phyloP scores from a whole-genome alignment of 805 yeast genomes.

The Candida nonsorbophila region DNA sequence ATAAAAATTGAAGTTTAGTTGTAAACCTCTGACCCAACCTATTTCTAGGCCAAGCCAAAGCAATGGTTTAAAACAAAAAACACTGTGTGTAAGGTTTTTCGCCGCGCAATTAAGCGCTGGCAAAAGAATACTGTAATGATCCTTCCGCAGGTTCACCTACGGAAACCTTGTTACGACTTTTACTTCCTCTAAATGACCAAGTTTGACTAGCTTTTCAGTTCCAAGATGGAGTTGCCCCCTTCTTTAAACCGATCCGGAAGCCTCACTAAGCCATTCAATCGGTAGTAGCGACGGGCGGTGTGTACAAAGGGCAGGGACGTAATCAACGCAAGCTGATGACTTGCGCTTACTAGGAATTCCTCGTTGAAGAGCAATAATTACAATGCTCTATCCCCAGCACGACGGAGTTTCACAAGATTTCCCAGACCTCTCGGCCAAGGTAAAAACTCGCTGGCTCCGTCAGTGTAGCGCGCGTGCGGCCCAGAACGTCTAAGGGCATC shows the following conservation, averaged over 20 bases:
- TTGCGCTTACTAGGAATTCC: conserved; percentile 44
- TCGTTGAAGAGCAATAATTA: conserved; percentile 37
- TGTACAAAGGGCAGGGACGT: conserved; percentile 44
- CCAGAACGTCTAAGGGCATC: conserved; percentile 45
- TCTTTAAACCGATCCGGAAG: conserved; percentile 30
- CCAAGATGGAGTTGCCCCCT: conserved; percentile 30
- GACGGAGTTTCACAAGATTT: conserved; percentile 38
- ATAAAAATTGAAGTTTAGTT: conserved; percentile 5
- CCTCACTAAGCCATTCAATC: conserved; percentile 42
- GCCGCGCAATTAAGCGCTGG: conserved; percentile 27
- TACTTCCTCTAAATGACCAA: conserved; percentile 43
- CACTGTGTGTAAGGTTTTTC: conserved; percentile 7
- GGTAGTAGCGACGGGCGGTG: conserved; percentile 40
- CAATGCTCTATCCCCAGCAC: conserved; percentile 15
- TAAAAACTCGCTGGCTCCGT: conserved; percentile 38
- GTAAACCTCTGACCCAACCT: conserved; percentile 7
- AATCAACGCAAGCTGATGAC: conserved; percentile 42
- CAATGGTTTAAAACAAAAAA: conserved; percentile 4
- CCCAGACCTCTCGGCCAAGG: conserved; percentile 9
- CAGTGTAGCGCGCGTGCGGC: conserved; percentile 46
- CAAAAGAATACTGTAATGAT: conserved; percentile 25
- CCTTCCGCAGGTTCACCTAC: conserved; percentile 39
- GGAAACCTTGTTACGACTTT: conserved; percentile 42
- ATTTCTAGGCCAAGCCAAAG: conserved; percentile 7
- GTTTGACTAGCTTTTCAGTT: conserved; percentile 35